Percentiles rank a stretch among this genome's conserved stretches.
Evolutionary conservation across 768 basidiomycete species (phyloP).

Genomic region (Coprinellus micaceus): DNA sequence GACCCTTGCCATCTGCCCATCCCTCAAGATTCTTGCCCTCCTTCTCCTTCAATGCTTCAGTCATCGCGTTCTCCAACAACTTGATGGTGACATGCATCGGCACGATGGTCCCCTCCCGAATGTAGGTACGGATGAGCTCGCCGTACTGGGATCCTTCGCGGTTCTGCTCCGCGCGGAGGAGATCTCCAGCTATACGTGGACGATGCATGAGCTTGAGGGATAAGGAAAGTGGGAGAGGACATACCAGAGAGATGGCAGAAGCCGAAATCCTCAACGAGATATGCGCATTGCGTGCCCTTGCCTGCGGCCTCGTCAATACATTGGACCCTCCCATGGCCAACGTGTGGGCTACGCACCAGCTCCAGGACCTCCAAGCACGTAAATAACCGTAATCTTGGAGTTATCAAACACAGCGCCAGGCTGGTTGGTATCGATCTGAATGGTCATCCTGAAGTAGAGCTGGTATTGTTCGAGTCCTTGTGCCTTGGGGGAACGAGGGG

Average conservation of each 20-base stretch:
- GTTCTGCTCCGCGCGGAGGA: constrained; percentile 90
- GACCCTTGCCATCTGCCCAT: constrained; percentile 70
- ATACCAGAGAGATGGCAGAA: constrained; percentile 93
- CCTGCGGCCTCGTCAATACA: constrained; percentile 42
- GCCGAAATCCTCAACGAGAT: constrained; percentile 76
- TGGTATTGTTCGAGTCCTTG: constrained; percentile 19
- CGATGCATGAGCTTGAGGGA: constrained; percentile 8
- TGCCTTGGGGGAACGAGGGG: constrained; percentile 64
- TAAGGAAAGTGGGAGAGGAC: constrained; percentile 14
- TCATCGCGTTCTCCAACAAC: constrained; percentile 92
- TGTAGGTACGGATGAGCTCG: constrained; percentile 79
- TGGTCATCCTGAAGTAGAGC: constrained; percentile 31
- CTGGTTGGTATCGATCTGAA: constrained; percentile 37
- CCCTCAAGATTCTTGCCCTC: constrained; percentile 42
- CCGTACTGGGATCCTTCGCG: constrained; percentile 83
- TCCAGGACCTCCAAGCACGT: constrained; percentile 95
- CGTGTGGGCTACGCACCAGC: constrained; percentile 58
- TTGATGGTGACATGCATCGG: constrained; percentile 97
- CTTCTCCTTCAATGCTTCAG: constrained; percentile 45
- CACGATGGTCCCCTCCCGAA: constrained; percentile 89
- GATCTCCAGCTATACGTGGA: constrained; percentile 79
- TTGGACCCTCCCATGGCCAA: constrained; percentile 5
- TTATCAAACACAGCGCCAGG: constrained; percentile 56
- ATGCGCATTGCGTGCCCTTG: constrained; percentile 92
- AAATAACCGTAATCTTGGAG: constrained; percentile 80